A percentile compares a stretch with the other conserved stretches of the same genome.
Evolutionary conservation across 73 alveolate genomes (phyloP).

Genomic region (Stentor coeruleus): DNA sequence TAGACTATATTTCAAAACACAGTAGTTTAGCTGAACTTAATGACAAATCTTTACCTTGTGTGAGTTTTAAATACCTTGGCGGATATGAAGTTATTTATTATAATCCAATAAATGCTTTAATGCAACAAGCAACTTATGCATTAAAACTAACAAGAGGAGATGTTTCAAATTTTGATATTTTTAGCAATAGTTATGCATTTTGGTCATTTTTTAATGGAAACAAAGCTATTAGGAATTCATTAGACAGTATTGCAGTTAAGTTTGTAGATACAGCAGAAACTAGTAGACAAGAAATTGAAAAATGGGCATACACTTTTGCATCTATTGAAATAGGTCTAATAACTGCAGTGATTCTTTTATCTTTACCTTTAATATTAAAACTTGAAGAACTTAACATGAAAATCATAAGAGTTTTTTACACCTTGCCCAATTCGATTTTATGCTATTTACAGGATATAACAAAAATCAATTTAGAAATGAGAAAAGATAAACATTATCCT

Average conservation of each 20-base stretch:
- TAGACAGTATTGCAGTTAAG: not conserved
- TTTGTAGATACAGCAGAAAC: not conserved
- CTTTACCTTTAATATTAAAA: slow-evolving; percentile 8
- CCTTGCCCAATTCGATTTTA: not conserved
- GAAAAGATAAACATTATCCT: slow-evolving; percentile 16
- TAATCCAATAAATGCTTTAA: not conserved
- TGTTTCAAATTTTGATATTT: not conserved
- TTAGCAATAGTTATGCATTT: not conserved
- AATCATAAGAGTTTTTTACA: slow-evolving; percentile 13
- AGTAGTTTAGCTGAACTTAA: not conserved
- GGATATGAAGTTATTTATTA: not conserved
- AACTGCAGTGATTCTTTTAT: not conserved
- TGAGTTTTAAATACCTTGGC: no score
- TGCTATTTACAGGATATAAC: not conserved
- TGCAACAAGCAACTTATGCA: slow-evolving; percentile 4
- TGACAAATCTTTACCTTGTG: not conserved
- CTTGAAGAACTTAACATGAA: not conserved
- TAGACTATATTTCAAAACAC: not conserved
- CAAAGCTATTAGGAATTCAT: not conserved
- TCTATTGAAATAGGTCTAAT: not conserved
- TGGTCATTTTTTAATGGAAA: slow-evolving; percentile 15
- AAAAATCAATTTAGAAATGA: not conserved
- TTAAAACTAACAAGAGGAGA: not conserved
- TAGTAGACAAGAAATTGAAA: not conserved
- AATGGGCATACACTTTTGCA: not conserved